phyloP scores from a whole-genome alignment of 495 filamentous ascomycete genomes.

The Penicillium paradoxum region DNA sequence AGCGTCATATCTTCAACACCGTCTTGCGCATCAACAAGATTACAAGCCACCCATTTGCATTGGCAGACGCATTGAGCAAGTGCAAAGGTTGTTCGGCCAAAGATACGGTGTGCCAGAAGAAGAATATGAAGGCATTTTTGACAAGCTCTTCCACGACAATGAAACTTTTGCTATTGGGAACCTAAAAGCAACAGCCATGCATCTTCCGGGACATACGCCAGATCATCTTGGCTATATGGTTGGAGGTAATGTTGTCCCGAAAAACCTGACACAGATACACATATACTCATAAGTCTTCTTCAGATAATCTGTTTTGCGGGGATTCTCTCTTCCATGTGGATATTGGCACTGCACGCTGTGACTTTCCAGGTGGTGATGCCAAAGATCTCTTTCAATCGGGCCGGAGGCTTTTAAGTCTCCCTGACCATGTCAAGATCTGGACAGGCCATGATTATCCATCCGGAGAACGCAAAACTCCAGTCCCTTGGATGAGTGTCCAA shows the following conservation, averaged over 20 bases:
- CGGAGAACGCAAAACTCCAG: slow-evolving; percentile 20
- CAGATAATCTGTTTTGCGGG: slow-evolving; percentile 55
- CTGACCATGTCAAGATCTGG: slow-evolving; percentile 42
- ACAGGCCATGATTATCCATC: slow-evolving; percentile 51
- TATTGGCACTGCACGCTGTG: slow-evolving; percentile 54
- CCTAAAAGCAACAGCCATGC: slow-evolving; percentile 42
- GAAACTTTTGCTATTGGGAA: slow-evolving; percentile 47
- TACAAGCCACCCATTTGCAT: slow-evolving; percentile 42
- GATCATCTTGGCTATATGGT: slow-evolving; percentile 58
- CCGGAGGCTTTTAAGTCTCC: slow-evolving; percentile 43
- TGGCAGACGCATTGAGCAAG: slow-evolving; percentile 48
- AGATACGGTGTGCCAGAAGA: slow-evolving; percentile 40
- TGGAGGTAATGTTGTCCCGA: slow-evolving; percentile 29
- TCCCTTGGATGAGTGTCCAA: slow-evolving; percentile 44
- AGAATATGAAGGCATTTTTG: slow-evolving; percentile 46
- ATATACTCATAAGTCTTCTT: not conserved
- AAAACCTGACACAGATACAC: not conserved
- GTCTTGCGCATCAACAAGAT: slow-evolving; percentile 26
- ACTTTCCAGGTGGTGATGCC: slow-evolving; percentile 55
- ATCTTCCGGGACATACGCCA: slow-evolving; percentile 58
- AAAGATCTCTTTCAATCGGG: slow-evolving; percentile 40
- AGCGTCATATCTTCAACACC: slow-evolving; percentile 47
- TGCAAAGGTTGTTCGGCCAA: slow-evolving; percentile 45
- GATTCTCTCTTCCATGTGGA: slow-evolving; percentile 58
- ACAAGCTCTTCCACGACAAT: slow-evolving; percentile 49